These are phyloP conservation scores for Ambrosia artemisiifolia DNA, from an alignment of 129 eudicot species.

Conservation along the genomic window DNA sequence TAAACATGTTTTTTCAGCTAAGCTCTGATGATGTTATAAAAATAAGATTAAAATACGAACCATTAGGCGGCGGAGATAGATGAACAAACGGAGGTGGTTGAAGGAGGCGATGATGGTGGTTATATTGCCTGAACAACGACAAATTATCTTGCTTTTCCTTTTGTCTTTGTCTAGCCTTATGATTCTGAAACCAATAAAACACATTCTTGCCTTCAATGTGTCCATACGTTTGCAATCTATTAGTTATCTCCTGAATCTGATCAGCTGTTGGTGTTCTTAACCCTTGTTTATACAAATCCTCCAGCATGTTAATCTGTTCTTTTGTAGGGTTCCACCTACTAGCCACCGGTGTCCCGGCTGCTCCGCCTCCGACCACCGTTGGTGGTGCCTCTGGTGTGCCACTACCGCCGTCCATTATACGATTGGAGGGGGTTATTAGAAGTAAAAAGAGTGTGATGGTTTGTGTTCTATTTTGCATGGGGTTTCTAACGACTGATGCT, in stretches of 20 bases:
- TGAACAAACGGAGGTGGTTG: slow-evolving; percentile 18
- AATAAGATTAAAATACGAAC: slow-evolving; percentile 11
- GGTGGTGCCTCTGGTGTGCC: not conserved
- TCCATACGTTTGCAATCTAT: slow-evolving; percentile 43
- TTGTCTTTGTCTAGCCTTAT: slow-evolving; percentile 82
- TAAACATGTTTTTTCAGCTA: not conserved
- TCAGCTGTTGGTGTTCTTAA: slow-evolving; percentile 70
- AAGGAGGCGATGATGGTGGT: slow-evolving; percentile 24
- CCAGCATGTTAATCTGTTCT: slow-evolving; percentile 66
- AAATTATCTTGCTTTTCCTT: slow-evolving; percentile 53
- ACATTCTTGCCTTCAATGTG: slow-evolving; percentile 85
- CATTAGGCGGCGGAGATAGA: slow-evolving; percentile 41
- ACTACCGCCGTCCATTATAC: slow-evolving; percentile 18
- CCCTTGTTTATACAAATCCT: slow-evolving; percentile 58
- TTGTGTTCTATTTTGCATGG: slow-evolving; percentile 23
- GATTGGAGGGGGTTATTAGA: not conserved
- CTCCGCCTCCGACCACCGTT: slow-evolving; percentile 17
- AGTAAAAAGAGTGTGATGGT: slow-evolving; percentile 2
- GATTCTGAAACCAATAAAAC: slow-evolving; percentile 88
- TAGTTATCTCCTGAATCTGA: slow-evolving; percentile 71
- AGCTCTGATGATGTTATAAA: not conserved
- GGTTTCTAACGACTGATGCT: slow-evolving; percentile 5
- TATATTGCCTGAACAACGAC: slow-evolving; percentile 29
- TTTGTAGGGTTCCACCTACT: slow-evolving; percentile 87
- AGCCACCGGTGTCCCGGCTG: slow-evolving; percentile 14